These are phyloP conservation scores for Reticulomyxa filosa DNA, from an alignment of 78 protist species.

Conservation along the genomic window DNA sequence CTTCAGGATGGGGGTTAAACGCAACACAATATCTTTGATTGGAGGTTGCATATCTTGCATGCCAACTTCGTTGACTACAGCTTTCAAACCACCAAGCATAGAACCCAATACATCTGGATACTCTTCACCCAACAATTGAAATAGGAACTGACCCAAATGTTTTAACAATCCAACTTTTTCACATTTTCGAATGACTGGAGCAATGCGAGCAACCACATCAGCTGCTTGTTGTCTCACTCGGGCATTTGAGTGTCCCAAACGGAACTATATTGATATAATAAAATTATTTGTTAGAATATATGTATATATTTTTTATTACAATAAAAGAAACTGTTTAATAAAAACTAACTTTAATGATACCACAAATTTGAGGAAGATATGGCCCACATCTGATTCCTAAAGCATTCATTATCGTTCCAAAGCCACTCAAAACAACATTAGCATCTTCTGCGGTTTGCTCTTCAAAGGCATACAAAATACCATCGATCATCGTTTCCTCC, in stretches of 20 bases:
- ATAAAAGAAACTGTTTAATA: too few relatives aligned
- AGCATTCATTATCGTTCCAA: conserved; percentile 63
- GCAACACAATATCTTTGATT: conserved; percentile 75
- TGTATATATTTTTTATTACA: too few relatives aligned
- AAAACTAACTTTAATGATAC: conserved; percentile 59
- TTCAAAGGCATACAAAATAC: conserved; percentile 79
- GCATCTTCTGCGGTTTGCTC: neutral
- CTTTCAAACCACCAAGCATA: conserved; percentile 32
- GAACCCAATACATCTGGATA: conserved; percentile 84
- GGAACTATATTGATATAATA: too few relatives aligned
- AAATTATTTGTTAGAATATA: too few relatives aligned
- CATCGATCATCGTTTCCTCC: conserved; percentile 76
- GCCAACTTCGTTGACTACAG: conserved; percentile 74
- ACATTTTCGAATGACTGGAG: conserved; percentile 66
- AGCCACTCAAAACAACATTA: conserved; percentile 23
- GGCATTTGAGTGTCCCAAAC: conserved; percentile 68
- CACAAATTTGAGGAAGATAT: conserved; percentile 69
- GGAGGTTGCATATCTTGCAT: conserved; percentile 85
- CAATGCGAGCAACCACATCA: conserved; percentile 75
- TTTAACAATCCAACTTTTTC: conserved; percentile 57
- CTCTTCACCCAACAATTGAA: conserved; percentile 90
- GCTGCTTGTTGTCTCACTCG: conserved; percentile 75
- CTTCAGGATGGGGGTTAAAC: conserved; percentile 77
- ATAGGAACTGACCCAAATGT: conserved; percentile 68
- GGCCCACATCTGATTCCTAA: conserved; percentile 70